Evolutionary conservation across 1,284 basidiomycete genomes (phyloP).

Genomic region (Schizophyllum commune): DNA sequence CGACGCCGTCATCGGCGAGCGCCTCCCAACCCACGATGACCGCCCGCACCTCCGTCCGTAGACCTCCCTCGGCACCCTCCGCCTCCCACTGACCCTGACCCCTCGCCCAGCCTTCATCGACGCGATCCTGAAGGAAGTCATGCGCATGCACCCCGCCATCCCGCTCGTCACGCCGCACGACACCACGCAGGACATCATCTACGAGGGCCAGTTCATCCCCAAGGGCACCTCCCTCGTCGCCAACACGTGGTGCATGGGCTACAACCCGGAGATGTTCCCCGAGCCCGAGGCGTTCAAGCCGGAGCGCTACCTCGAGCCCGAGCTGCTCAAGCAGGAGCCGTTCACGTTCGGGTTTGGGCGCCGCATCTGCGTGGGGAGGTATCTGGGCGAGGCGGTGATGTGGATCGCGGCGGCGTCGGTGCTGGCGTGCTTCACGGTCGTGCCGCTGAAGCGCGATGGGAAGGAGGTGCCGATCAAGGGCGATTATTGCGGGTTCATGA

Average conservation of each 20-base stretch:
- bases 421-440: constrained; percentile 18
- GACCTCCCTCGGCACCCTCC: too few relatives aligned
- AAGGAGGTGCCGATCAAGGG: constrained; percentile 16
- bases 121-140: constrained; percentile 22
- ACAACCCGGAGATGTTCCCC: constrained; percentile 22
- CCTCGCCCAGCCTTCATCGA: not conserved
- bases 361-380: constrained; percentile 38
- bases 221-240: constrained; percentile 24
- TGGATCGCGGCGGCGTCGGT: constrained; percentile 19
- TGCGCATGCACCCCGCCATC: constrained; percentile 24
- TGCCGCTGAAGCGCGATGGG: constrained; percentile 17
- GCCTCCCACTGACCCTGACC: too few relatives aligned
- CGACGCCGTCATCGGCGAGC: not conserved
- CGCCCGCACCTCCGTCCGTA: not conserved
- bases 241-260: constrained; percentile 27
- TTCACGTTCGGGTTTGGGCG: constrained; percentile 35
- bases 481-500: constrained; percentile 12
- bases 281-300: constrained; percentile 21
- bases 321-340: not conserved
- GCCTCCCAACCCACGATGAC: not conserved
- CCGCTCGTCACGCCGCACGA: constrained; percentile 26
- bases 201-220: constrained; percentile 24
- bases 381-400: constrained; percentile 25
- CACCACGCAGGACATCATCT: constrained; percentile 24
- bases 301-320: constrained; percentile 21